A percentile compares a stretch with the other conserved stretches of the same genome.
phyloP scores from a whole-genome alignment of 163 green algal species.

The Chlamydomonas reinhardtii region DNA sequence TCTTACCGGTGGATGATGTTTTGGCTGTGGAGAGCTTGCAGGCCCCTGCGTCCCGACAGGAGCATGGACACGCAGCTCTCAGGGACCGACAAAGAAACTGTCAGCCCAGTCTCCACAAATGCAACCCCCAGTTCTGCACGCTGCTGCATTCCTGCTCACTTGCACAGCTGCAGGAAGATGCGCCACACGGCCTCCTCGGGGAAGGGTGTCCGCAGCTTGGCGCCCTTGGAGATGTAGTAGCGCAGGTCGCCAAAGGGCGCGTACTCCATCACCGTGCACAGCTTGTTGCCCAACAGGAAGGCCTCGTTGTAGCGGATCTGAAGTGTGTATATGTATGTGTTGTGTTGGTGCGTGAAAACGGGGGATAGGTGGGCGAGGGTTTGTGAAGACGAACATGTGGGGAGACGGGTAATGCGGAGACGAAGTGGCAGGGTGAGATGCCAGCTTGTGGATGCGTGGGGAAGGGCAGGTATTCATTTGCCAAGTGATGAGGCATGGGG shows the following conservation, averaged over 20 bases:
- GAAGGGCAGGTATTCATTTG: no score
- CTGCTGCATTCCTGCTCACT: no score
- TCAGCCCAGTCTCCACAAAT: no score
- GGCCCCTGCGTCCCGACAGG: constrained; percentile 26
- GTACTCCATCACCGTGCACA: constrained; percentile 94
- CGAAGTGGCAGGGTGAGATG: not conserved
- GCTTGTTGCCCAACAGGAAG: constrained; percentile 83
- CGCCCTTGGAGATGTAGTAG: constrained; percentile 75
- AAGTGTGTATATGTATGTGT: not conserved
- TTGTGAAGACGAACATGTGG: no score
- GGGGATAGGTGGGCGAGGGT: no score
- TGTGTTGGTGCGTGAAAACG: not conserved
- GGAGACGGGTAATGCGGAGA: no score
- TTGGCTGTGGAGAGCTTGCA: constrained; percentile 74
- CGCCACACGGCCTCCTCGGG: constrained; percentile 84
- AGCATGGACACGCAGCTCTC: no score
- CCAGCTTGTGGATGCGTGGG: not conserved
- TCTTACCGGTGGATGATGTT: constrained; percentile 78
- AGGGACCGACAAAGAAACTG: no score
- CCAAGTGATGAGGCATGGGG: no score
- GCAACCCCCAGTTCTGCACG: no score
- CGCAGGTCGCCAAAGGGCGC: constrained; percentile 83
- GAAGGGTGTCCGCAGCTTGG: constrained; percentile 48
- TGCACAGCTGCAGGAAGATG: constrained; percentile 85
- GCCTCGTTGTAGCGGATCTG: constrained; percentile 81